Evolutionary conservation across 1,139 yeast genomes (phyloP).

Genomic region (Yamadazyma dendronema): DNA sequence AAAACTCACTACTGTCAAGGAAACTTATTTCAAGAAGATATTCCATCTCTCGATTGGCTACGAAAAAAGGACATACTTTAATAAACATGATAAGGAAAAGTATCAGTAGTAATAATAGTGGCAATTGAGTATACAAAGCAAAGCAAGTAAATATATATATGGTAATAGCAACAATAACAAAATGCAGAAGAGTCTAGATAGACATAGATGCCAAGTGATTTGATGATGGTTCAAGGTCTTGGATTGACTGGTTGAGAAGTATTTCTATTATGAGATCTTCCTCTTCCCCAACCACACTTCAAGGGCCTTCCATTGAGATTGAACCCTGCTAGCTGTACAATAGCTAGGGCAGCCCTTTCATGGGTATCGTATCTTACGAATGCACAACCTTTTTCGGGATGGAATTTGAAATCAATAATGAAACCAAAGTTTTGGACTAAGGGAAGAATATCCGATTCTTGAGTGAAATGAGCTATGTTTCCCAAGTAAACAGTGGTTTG

Average conservation of each 20-base stretch:
- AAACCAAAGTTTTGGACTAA: slow-evolving; percentile 76
- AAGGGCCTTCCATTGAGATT: slow-evolving; percentile 74
- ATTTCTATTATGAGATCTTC: slow-evolving; percentile 8
- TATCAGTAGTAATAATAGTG: too few relatives aligned
- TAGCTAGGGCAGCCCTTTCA: slow-evolving; percentile 86
- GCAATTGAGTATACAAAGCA: too few relatives aligned
- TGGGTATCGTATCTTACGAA: slow-evolving; percentile 85
- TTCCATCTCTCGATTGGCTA: too few relatives aligned
- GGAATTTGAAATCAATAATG: slow-evolving; percentile 76
- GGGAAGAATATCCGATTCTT: slow-evolving; percentile 73
- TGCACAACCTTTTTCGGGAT: slow-evolving; percentile 81
- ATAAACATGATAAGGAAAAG: too few relatives aligned
- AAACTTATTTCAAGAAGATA: too few relatives aligned
- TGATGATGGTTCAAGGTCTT: too few relatives aligned
- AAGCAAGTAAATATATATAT: too few relatives aligned
- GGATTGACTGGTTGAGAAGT: background rate
- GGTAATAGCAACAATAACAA: too few relatives aligned
- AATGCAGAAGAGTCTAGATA: too few relatives aligned
- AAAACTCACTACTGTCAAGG: too few relatives aligned
- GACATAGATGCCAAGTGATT: too few relatives aligned
- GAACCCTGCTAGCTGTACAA: slow-evolving; percentile 76
- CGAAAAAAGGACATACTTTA: too few relatives aligned
- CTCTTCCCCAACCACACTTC: slow-evolving; percentile 86
- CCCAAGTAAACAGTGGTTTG: slow-evolving; percentile 90
- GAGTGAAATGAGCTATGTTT: slow-evolving; percentile 74